A percentile compares a stretch with the other conserved stretches of the same genome.
Conservation (phyloP, 495 filamentous ascomycete species). For the Penicillium manginii region DNA sequence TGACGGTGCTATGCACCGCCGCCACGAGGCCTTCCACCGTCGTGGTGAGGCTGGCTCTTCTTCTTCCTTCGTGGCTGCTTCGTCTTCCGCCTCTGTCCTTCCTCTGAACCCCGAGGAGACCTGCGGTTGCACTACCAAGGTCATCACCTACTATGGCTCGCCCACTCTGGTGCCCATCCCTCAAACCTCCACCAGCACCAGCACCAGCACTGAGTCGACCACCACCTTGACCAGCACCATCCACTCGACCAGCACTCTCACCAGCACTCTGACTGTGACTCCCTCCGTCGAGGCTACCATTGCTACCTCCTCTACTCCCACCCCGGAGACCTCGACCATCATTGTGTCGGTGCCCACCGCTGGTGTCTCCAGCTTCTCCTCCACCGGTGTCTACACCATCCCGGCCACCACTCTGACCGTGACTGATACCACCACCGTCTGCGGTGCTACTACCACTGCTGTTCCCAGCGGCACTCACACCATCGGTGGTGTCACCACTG, state of each 20-base stretch:
- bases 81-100: constrained; percentile 21
- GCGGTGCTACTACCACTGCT: constrained; percentile 63
- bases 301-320: constrained; percentile 19
- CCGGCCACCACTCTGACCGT: constrained; percentile 75
- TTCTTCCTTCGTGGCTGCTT: no score
- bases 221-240: constrained; percentile 39
- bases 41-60: constrained; percentile 33
- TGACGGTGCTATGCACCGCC: constrained; percentile 61
- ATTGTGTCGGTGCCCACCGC: constrained; percentile 60
- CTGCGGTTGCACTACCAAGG: constrained; percentile 73
- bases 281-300: constrained; percentile 23
- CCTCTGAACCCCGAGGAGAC: constrained; percentile 39
- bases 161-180: constrained; percentile 51
- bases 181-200: constrained; percentile 11
- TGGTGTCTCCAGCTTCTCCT: constrained; percentile 66
- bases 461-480: constrained; percentile 70
- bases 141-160: constrained; percentile 61
- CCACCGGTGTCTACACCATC: constrained; percentile 79
- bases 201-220: constrained; percentile 19
- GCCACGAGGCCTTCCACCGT: constrained; percentile 63
- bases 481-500: constrained; percentile 75
- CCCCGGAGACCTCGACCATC: constrained; percentile 27
- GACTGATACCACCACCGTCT: constrained; percentile 70
- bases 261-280: constrained; percentile 38
- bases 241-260: constrained; percentile 46